Base-by-base conservation (phyloP, 768 basidiomycete species). In the Rhodosporidiobolus odoratus region DNA sequence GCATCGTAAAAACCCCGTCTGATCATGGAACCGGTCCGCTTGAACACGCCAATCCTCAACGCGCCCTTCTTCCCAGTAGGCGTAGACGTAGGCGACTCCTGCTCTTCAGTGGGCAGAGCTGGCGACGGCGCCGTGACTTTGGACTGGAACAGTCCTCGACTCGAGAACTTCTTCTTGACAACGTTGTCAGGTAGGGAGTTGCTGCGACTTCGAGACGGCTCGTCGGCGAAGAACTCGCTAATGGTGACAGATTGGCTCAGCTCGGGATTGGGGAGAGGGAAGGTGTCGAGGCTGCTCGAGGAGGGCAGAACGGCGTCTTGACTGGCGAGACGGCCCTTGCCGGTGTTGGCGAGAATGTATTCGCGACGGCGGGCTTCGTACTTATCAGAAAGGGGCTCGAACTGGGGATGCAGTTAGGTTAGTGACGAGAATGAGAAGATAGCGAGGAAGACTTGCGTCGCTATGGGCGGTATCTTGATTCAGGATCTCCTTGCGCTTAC, bases 261-360 rank as follows among this genome's bases (percentile, higher is more conserved):
- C 30, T 58, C 59, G 4, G 30, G 35, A 9, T 35, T 30, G 0
- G 68, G 43, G 1, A 50, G 30, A 0, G 72, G 65, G 50, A 69
- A 72, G 16, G 48, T 57, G n/a, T 63, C 45, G 53, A 21, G 37
- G 38, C 41, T 12, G 30, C 57, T 45, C 8, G 61, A 58, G 15
- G 58, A 40, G 25, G 52, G 48, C 25, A 74, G 71, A 43, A 43
- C 34, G 12, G 71, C 74, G 40, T 77, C 77, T 65, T 77, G 77
- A 0, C 61, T 57, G 27, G 67, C 73, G 40, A 76, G 62, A 0
- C 77, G 75, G 8, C 77, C 77, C 32, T 74, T 75, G 54, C 72
- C 71, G 12, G 69, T 71, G 56, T 69, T 66, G 23, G 62, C 34
- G 19, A 77, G 63, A 56, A 77, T 75, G 59, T 59, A 68, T 21